phyloP scores from a whole-genome alignment of 2,329 filamentous ascomycete genomes.

The Stenocarpella maydis region DNA sequence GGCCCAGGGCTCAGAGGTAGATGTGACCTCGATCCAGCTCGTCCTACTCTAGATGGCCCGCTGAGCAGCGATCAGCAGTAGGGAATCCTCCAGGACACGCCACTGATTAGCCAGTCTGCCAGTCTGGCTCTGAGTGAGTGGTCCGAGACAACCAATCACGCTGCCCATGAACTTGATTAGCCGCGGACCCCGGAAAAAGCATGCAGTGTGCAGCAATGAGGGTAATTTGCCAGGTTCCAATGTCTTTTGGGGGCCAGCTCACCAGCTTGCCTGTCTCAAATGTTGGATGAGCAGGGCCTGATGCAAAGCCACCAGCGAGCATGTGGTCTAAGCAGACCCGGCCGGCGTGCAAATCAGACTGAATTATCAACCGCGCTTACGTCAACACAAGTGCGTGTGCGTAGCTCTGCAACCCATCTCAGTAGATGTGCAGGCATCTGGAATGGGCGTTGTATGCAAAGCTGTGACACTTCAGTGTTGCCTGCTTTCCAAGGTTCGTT shows the following conservation, averaged over 20 bases:
- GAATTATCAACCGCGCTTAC: not conserved
- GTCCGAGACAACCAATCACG: constrained; percentile 9
- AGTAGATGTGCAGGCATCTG: not conserved
- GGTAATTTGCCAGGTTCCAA: not conserved
- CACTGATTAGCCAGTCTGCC: too few relatives aligned
- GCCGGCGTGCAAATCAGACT: not conserved
- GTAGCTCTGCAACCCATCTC: not conserved
- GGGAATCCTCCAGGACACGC: not conserved
- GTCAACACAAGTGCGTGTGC: not conserved
- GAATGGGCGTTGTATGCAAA: not conserved
- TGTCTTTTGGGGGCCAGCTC: not conserved
- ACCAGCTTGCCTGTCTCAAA: not conserved
- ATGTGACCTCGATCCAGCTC: not conserved
- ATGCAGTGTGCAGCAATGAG: not conserved
- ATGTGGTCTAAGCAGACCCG: not conserved
- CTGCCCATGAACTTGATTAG: not conserved
- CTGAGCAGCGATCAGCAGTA: not conserved
- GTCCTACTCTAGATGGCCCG: not conserved
- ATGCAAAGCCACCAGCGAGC: constrained; percentile 9
- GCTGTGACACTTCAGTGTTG: not conserved
- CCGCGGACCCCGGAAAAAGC: not conserved
- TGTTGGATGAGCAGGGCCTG: not conserved
- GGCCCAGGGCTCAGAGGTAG: not conserved
- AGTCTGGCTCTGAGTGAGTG: too few relatives aligned
- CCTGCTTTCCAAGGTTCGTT: not conserved